These are phyloP conservation scores for Mollisiaceae sp. DNA, from an alignment of 2,329 filamentous ascomycete species.

Conservation along the genomic window DNA sequence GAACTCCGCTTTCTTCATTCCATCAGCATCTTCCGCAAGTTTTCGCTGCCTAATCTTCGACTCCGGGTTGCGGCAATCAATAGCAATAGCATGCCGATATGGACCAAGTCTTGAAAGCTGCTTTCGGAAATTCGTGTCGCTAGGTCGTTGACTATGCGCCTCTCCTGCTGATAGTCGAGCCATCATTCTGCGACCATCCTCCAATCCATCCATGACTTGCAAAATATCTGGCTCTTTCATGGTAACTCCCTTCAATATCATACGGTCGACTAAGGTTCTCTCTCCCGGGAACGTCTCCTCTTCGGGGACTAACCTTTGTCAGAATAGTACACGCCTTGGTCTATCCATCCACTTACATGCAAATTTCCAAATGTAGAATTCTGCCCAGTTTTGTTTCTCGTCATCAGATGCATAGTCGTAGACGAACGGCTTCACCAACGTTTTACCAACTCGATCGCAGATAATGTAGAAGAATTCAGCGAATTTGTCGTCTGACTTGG, in stretches of 20 bases:
- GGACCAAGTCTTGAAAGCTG: background rate
- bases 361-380: background rate
- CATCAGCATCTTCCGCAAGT: background rate
- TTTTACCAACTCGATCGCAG: background rate
- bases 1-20: background rate
- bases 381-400: background rate
- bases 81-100: background rate
- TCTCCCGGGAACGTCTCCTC: background rate
- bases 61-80: background rate
- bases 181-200: background rate
- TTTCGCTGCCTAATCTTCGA: background rate
- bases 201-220: background rate
- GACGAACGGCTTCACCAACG: background rate
- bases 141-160: background rate
- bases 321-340: background rate
- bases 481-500: background rate
- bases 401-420: background rate
- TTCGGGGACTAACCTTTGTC: background rate
- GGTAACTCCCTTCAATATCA: background rate
- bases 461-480: background rate
- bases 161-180: background rate
- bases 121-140: background rate
- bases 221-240: background rate
- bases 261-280: background rate
- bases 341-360: background rate